These are phyloP conservation scores for Blastomyces emzantsi DNA, from an alignment of 2,329 filamentous ascomycete genomes.

Conservation along the genomic window DNA sequence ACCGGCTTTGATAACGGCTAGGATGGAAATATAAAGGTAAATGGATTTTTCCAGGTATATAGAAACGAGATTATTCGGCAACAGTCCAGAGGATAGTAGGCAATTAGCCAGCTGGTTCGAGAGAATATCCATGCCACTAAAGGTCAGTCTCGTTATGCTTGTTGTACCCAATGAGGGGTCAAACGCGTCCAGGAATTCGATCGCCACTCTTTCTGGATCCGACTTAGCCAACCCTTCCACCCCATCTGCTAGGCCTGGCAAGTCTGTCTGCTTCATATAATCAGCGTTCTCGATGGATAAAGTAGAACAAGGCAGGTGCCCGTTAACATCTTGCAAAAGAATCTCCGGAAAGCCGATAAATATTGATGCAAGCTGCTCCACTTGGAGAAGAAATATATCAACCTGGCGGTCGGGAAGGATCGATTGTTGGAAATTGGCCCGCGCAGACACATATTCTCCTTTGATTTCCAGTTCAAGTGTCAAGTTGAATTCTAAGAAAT, in stretches of 20 bases:
- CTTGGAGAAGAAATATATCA: slow-evolving; percentile 49
- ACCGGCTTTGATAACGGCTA: slow-evolving; percentile 65
- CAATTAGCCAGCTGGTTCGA: slow-evolving; percentile 57
- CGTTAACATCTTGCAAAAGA: slow-evolving; percentile 26
- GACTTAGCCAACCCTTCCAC: slow-evolving; percentile 47
- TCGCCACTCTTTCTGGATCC: slow-evolving; percentile 49
- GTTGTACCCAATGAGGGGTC: slow-evolving; percentile 23
- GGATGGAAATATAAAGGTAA: slow-evolving; percentile 61
- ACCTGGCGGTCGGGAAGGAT: slow-evolving; percentile 50
- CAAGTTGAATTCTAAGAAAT: slow-evolving; percentile 67
- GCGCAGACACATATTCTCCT: slow-evolving; percentile 38
- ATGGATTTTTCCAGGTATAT: slow-evolving; percentile 70
- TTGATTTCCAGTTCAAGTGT: slow-evolving; percentile 67
- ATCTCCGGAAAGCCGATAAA: slow-evolving; percentile 35
- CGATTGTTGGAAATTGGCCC: slow-evolving; percentile 47
- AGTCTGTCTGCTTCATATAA: slow-evolving; percentile 27
- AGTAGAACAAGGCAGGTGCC: slow-evolving; percentile 23
- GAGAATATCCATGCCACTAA: slow-evolving; percentile 51
- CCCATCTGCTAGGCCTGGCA: slow-evolving; percentile 41
- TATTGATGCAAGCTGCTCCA: slow-evolving; percentile 45
- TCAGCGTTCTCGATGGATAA: slow-evolving; percentile 45
- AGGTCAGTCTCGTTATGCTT: slow-evolving; percentile 47
- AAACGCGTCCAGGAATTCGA: slow-evolving; percentile 54
- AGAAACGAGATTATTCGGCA: slow-evolving; percentile 53
- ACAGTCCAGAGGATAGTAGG: slow-evolving; percentile 42